Conservation (phyloP, 345 rosid species). For the Eucalyptus camaldulensis region DNA sequence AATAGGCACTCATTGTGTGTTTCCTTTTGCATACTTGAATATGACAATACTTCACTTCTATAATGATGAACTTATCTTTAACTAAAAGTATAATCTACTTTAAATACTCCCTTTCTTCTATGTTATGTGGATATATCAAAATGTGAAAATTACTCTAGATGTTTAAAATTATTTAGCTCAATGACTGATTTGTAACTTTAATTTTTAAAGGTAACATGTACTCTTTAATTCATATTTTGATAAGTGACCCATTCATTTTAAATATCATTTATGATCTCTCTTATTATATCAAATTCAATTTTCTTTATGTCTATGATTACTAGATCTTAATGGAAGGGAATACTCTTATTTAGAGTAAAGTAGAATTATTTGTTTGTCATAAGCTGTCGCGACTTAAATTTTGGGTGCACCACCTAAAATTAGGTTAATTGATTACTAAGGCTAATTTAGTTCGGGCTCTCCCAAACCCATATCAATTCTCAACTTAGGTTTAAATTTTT, state of each 20-base stretch:
- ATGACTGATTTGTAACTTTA: background rate
- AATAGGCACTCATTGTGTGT: background rate
- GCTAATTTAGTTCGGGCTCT: accelerated
- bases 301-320: no score
- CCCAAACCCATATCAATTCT: accelerated
- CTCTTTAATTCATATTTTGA: no score
- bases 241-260: no score
- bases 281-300: no score
- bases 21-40: background rate
- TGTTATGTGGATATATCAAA: background rate
- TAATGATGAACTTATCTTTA: background rate
- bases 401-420: no score
- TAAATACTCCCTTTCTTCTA: background rate
- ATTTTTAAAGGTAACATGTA: background rate
- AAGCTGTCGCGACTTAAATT: no score
- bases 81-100: background rate
- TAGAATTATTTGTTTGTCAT: no score
- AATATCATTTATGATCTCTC: no score
- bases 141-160: background rate
- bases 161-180: background rate
- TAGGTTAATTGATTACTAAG: accelerated
- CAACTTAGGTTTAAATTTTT: accelerated
- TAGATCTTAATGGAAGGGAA: no score
- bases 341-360: no score
- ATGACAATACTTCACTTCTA: background rate